Conservation (phyloP, 306 rosid genomes). For the Vachellia collinsii region DNA sequence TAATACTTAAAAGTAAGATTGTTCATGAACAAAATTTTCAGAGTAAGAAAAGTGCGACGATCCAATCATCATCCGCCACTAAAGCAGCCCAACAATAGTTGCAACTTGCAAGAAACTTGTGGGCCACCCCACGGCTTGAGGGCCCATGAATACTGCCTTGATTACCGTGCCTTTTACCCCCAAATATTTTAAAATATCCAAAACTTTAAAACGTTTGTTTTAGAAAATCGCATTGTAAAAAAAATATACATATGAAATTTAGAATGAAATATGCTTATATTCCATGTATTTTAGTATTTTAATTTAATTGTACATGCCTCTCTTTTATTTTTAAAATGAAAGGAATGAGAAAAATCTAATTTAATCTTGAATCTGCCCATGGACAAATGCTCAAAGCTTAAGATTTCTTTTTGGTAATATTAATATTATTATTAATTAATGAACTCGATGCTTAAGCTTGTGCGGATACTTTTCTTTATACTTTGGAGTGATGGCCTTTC, state of each 20-base stretch:
- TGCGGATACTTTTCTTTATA: background rate
- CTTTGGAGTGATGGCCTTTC: background rate
- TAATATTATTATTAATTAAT: background rate
- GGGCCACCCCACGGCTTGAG: constrained; percentile 21
- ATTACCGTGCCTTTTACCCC: background rate
- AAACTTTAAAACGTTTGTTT: no score
- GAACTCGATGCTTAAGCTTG: background rate
- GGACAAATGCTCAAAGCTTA: constrained; percentile 3
- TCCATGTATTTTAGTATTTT: no score
- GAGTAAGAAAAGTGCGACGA: no score
- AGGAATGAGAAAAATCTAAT: no score
- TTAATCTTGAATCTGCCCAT: no score
- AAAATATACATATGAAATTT: no score
- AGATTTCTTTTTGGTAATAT: background rate
- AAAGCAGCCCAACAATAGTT: constrained; percentile 38
- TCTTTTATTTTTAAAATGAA: no score
- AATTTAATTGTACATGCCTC: no score
- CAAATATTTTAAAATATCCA: background rate
- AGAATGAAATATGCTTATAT: no score
- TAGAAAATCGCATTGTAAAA: no score
- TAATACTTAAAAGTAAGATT: no score
- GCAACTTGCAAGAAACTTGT: constrained; percentile 9
- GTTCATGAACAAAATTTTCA: no score
- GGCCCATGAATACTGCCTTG: background rate
- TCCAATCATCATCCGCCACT: constrained; percentile 49